Conservation (phyloP, 345 rosid species). For the Syzygium aqueum region DNA sequence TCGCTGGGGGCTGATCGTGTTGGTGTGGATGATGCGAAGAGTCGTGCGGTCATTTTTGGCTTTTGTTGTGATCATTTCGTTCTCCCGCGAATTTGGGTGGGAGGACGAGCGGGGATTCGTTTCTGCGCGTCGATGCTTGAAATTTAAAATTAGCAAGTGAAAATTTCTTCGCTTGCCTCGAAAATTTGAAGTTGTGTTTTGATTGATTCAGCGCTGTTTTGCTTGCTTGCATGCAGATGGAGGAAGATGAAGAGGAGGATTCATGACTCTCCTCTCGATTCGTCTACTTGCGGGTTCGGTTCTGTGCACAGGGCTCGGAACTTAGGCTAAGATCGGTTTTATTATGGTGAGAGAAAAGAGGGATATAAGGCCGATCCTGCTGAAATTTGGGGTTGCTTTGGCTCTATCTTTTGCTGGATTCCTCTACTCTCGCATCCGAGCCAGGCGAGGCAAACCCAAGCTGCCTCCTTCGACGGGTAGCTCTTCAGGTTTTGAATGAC, state of each 20-base stretch:
- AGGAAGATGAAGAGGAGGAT: slow-evolving; percentile 29
- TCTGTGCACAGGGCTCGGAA: not conserved
- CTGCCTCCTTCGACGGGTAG: slow-evolving; percentile 17
- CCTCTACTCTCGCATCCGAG: slow-evolving; percentile 42
- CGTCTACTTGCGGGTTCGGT: not conserved
- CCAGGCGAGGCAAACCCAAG: slow-evolving; percentile 21
- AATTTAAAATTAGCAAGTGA: not conserved
- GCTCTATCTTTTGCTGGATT: slow-evolving; percentile 72
- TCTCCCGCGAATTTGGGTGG: not conserved
- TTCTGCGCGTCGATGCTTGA: not conserved
- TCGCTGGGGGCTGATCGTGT: not conserved
- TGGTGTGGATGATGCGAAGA: not conserved
- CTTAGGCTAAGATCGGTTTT: not conserved
- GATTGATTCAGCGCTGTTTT: not conserved
- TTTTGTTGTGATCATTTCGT: not conserved
- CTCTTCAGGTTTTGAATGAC: slow-evolving; percentile 22
- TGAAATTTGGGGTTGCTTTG: slow-evolving; percentile 61
- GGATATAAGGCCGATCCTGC: slow-evolving; percentile 40
- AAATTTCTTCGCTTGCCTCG: not conserved
- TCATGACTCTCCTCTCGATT: not conserved
- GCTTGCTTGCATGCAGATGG: slow-evolving; percentile 27
- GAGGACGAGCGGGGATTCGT: not conserved
- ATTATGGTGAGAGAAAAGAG: not conserved
- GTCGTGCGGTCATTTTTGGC: not conserved
- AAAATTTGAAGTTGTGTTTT: not conserved